phyloP scores from a whole-genome alignment of 2,329 filamentous ascomycete genomes.

The Beauveria brongniartii region DNA sequence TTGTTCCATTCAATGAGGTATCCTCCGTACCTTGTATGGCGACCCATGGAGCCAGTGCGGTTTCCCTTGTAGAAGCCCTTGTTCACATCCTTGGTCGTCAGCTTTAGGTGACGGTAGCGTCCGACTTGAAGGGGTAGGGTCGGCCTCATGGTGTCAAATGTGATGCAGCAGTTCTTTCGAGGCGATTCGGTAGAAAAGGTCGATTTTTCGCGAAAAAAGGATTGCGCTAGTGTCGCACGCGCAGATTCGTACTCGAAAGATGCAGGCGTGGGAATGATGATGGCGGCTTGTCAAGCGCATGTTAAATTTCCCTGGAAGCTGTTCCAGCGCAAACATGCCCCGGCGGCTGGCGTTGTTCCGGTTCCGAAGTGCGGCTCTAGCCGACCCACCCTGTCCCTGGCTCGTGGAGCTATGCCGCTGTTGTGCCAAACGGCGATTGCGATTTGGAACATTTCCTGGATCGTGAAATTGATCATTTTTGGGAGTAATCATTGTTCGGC shows the following conservation, averaged over 20 bases:
- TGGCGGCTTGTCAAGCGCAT: background rate
- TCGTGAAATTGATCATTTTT: background rate
- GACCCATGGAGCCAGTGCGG: conserved; percentile 77
- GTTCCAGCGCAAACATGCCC: background rate
- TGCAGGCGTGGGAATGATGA: background rate
- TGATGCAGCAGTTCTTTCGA: background rate
- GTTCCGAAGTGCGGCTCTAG: conserved; percentile 16
- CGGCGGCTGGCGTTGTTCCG: conserved; percentile 24
- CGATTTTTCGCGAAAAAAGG: no score
- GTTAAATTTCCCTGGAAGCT: conserved; percentile 6
- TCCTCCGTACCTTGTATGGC: conserved; percentile 73
- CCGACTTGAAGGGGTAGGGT: conserved; percentile 55
- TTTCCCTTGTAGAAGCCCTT: conserved; percentile 98
- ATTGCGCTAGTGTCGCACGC: background rate
- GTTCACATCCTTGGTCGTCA: conserved; percentile 89
- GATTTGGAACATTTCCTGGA: background rate
- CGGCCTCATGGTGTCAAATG: conserved; percentile 46
- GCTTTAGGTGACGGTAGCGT: conserved; percentile 63
- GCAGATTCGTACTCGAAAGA: background rate
- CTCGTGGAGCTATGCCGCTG: background rate
- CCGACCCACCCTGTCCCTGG: conserved; percentile 2
- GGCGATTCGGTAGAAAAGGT: background rate
- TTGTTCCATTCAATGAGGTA: conserved; percentile 80
- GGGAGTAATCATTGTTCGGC: background rate
- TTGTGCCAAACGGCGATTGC: background rate